Evolutionary conservation across 805 yeast genomes (phyloP).

Genomic region (Myxozyma lipomycoides): DNA sequence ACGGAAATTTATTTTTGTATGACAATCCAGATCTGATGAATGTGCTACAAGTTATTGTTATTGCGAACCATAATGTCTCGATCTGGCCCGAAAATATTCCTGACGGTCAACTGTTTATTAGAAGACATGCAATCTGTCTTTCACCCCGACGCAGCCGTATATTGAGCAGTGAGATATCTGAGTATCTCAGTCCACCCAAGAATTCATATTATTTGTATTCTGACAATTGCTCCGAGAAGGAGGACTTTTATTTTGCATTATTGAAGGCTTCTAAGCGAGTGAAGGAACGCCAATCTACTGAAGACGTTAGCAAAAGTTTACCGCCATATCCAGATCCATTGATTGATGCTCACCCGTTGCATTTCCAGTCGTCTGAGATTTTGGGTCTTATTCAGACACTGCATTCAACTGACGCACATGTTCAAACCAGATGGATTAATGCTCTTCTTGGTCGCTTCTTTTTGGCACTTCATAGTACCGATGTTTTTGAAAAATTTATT

Average conservation of each 20-base stretch:
- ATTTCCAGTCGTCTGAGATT: constrained; percentile 66
- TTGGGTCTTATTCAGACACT: constrained; percentile 68
- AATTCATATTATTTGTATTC: constrained; percentile 60
- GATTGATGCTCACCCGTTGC: constrained; percentile 66
- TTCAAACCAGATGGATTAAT: constrained; percentile 85
- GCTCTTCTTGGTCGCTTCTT: constrained; percentile 82
- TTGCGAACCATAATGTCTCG: constrained; percentile 64
- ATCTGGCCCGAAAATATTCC: constrained; percentile 78
- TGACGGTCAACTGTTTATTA: constrained; percentile 79
- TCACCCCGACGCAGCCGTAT: constrained; percentile 38
- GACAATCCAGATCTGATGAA: constrained; percentile 61
- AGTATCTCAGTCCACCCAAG: constrained; percentile 32
- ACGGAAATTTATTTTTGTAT: constrained; percentile 85
- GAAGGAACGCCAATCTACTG: not conserved
- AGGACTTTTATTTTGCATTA: constrained; percentile 87
- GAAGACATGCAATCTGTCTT: constrained; percentile 72
- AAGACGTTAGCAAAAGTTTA: constrained; percentile 6
- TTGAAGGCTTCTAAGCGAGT: constrained; percentile 63
- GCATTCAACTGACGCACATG: constrained; percentile 77
- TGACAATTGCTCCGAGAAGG: constrained; percentile 77
- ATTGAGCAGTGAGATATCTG: not conserved
- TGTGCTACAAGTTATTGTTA: constrained; percentile 72
- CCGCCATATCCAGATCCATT: constrained; percentile 49
- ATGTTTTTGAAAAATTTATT: constrained; percentile 55
- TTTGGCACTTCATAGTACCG: constrained; percentile 69